phyloP scores from a whole-genome alignment of 2,329 filamentous ascomycete genomes.

The Blastomyces emzantsi region DNA sequence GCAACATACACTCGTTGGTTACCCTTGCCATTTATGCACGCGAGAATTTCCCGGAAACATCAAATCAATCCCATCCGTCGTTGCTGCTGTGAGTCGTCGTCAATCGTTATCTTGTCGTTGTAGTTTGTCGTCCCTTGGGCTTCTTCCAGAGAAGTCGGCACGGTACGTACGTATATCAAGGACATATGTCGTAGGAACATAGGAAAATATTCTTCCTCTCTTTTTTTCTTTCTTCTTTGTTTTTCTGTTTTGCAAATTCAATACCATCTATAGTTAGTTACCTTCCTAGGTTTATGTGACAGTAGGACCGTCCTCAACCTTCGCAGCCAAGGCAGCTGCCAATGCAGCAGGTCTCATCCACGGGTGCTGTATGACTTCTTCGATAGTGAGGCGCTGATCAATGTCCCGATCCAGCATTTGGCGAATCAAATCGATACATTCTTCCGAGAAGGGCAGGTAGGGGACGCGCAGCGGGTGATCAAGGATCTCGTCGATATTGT shows the following conservation, averaged over 20 bases:
- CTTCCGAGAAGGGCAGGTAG: constrained; percentile 57
- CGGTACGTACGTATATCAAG: neutral
- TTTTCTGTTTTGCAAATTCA: no score
- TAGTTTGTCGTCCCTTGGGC: neutral
- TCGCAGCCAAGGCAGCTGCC: neutral
- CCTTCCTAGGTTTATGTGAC: neutral
- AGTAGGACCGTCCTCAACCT: neutral
- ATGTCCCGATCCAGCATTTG: constrained; percentile 91
- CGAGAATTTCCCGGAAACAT: neutral
- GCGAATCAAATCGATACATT: constrained; percentile 84
- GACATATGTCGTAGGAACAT: neutral
- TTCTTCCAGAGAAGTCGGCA: neutral
- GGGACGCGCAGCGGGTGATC: constrained; percentile 90
- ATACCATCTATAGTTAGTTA: no score
- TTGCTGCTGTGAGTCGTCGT: neutral
- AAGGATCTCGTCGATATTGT: constrained; percentile 98
- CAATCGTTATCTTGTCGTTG: neutral
- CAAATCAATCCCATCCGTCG: neutral
- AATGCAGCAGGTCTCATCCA: constrained; percentile 47
- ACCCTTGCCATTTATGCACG: neutral
- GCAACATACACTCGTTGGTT: no score
- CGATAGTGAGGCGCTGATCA: constrained; percentile 71
- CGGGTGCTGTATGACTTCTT: constrained; percentile 77
- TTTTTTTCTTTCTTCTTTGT: no score
- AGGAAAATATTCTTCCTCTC: neutral